These are phyloP conservation scores for Quercus suber DNA, from an alignment of 306 rosid species.

Conservation along the genomic window DNA sequence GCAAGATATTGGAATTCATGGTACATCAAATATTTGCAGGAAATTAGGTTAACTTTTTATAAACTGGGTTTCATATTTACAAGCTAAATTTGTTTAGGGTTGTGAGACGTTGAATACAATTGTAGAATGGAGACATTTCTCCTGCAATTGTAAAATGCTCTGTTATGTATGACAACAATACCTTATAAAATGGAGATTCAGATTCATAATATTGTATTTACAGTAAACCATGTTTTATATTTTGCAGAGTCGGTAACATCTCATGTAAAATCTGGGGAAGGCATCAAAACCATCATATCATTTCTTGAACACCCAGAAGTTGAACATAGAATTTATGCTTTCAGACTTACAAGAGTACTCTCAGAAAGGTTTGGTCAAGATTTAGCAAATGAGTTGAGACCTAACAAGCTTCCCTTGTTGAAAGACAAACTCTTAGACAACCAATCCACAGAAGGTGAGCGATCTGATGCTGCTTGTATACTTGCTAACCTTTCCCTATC, in stretches of 20 bases:
- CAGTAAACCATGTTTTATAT: neutral
- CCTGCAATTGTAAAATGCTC: neutral
- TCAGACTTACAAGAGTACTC: slow-evolving; percentile 43
- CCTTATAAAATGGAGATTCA: neutral
- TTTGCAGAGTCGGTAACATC: slow-evolving; percentile 44
- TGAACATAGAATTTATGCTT: slow-evolving; percentile 46
- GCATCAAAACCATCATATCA: slow-evolving; percentile 34
- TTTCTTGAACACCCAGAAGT: slow-evolving; percentile 51
- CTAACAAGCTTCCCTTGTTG: slow-evolving; percentile 36
- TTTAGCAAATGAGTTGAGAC: slow-evolving; percentile 43
- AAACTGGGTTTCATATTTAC: neutral
- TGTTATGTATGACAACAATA: neutral
- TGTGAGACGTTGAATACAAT: neutral
- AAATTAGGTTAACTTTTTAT: neutral
- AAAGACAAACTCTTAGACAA: slow-evolving; percentile 43
- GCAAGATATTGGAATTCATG: neutral
- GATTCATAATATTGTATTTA: neutral
- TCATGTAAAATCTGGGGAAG: slow-evolving; percentile 40
- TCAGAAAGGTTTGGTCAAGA: slow-evolving; percentile 48
- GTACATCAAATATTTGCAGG: neutral
- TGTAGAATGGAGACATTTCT: neutral
- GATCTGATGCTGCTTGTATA: slow-evolving; percentile 53
- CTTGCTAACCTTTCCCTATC: slow-evolving; percentile 48
- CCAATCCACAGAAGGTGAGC: slow-evolving; percentile 43
- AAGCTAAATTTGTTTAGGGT: neutral